Base-by-base conservation (phyloP, 108 stramenopile genomes). In the Conticribra guillardii region DNA sequence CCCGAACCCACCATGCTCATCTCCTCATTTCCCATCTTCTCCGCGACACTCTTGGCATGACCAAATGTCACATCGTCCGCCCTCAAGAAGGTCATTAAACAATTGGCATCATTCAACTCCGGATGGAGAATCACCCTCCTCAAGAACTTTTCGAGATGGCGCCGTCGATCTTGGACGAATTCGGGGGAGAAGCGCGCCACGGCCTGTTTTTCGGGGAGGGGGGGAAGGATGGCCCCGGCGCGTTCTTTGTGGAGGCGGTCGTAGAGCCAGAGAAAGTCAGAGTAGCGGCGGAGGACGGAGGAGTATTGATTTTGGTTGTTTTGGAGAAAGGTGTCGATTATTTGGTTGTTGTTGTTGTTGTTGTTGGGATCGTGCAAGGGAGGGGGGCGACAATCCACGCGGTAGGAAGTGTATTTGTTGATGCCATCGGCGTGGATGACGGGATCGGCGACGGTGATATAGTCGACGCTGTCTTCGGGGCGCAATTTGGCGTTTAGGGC, bases 211-310 rank as follows among this genome's bases (percentile, higher is more conserved):
- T 98, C 98, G 0, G 98, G 98, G 46, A 99, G 71, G 11, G 97
- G 97, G n/a, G 98, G 98, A 14, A 98, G 81, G 48, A 99, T 96
- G 49, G 90, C 75, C 15, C 98, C 98, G 14, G 97, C 92, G 19
- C 89, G 83, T 73, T 96, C 96, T 45, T 67, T 74, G 27, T 85
- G 89, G 15, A 99, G 83, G n/a, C 84, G 80, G 31, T 96, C 90
- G 67, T 87, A 84, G 26, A 99, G 84, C 98, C 98, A 99, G 29
- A 94, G 75, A 78, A 99, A 99, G 80, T 99, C 98, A 41, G 89
- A 90, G 73, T 97, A 98, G 2, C 98, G 92, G 24, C 98, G 87
- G 32, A 96, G 60, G n/a, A 97, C 96, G 15, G 89, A 85, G 50
- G 85, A 84, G 64, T 86, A 89, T 31, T 53, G 63, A 46, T 71